Base-by-base conservation (phyloP, 164 flowering plant species). In the Umbilicus rupestris region DNA sequence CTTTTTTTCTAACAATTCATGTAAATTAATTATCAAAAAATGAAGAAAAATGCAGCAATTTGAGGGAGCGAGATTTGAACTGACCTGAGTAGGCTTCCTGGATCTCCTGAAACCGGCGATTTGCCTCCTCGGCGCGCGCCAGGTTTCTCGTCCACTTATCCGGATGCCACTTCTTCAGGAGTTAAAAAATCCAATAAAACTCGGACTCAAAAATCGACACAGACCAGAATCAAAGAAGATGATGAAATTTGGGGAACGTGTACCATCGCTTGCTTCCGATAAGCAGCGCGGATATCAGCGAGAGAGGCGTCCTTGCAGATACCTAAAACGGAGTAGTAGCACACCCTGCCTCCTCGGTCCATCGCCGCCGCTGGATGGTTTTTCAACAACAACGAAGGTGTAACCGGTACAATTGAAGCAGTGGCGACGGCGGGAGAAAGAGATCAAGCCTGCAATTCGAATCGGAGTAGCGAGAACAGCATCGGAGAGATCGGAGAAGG, bases 61-160 rank as follows among this genome's bases (percentile, higher is more conserved):
- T 10, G 22, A 50, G 2, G 19, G 52, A 47, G 19, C 52, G 24
- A 47, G 52, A 64, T 64, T 12, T 3, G 30, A 10, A 20, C 41
- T 0, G 28, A 83, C 96, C 97, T 10, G 98, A 82, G 58, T 92
- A 92, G 0, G 98, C 98, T 66, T 92, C 96, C 62, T 92, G 98
- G n/a, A 92, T 84, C 71, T 87, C 83, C 89, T 92, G 98, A 64
- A 92, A 92, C 63, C 89, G 80, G 52, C 82, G 83, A 19, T 92
- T 88, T 14, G 92, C 93, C 37, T 90, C 93, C 2, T 76, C 89
- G 39, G 87, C 84, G 24, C 77, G 78, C 46, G 78, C 55, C 14
- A 85, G 87, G 66, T 84, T 85, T 71, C 66, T 73, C 55, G 79
- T 67, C 83, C 86, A 84, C 75, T 83, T 73, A 64, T 92, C 98